Evolutionary conservation across 2,329 filamentous ascomycete species (phyloP), one percentile per base, ranked within the genome.

Genomic region (Hawksworthiomyces lignivorus): DNA sequence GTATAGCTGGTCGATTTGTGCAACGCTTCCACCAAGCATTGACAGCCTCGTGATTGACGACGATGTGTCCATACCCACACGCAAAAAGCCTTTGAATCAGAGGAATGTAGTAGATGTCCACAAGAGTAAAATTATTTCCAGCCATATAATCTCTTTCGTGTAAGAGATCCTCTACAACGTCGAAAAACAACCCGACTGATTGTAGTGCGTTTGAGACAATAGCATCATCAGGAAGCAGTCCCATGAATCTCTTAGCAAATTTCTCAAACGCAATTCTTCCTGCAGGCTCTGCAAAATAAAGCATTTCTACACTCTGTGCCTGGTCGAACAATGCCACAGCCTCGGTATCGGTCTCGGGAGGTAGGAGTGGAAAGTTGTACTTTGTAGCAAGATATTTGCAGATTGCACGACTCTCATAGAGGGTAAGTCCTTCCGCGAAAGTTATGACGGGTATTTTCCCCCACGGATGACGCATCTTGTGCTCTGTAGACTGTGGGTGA

Each of bases 31-130:
- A 68, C 64, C 64, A 68, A 49, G 56, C 60, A 48, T 49, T 57
- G 37, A 68, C 60, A 45, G 56, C 57, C 48, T 58, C 45, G 37
- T 62, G 62, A 45, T 55, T 52, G 30, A 49, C 24, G 43, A 68
- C 50, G 20, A 65, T 9, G 39, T 67, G 58, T 49, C 53, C 57
- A 22, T 62, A 61, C 14, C 64, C 65, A 43, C 58, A 60, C 7
- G 54, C 61, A 44, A 68, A 62, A 45, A 70, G 58, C 48, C 63
- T 63, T 43, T 60, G 58, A 14, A 69, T 57, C 46, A 65, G 47
- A 5, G 67, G 66, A 50, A 70, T 64, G 47, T 72, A 70, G 56
- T 64, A 65, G 48, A 72, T 67, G 52, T 72, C 68, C 29, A 56
- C 53, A 11, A 70, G 60, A 24, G 61, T 64, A 47, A 68, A 70